Percentiles rank a stretch among this genome's conserved stretches.
Evolutionary conservation across 2,329 filamentous ascomycete species (phyloP).

Genomic region (Ophiostoma populinum): DNA sequence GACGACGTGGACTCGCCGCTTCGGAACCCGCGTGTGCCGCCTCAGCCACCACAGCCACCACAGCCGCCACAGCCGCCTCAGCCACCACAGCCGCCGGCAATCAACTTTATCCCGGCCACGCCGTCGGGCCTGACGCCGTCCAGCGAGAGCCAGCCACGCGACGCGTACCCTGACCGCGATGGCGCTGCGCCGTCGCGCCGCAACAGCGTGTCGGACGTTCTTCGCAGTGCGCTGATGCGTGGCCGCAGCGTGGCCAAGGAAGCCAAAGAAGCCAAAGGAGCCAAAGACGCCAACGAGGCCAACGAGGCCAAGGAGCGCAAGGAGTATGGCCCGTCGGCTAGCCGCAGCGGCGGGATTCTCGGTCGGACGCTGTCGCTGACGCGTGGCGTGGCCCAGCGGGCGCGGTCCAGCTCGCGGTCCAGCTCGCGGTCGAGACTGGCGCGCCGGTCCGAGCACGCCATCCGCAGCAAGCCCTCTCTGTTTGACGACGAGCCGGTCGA

Average conservation of each 20-base stretch:
- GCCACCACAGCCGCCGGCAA: constrained; percentile 32
- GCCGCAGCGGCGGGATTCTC: constrained; percentile 26
- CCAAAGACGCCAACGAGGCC: too few species aligned
- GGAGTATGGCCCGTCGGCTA: constrained; percentile 24
- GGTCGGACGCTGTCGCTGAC: constrained; percentile 36
- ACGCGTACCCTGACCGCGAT: constrained; percentile 34
- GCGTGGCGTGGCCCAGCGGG: constrained; percentile 7
- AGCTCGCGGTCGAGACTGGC: constrained; percentile 11
- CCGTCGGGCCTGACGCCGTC: constrained; percentile 41
- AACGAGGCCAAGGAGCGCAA: not conserved
- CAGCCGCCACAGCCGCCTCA: too few species aligned
- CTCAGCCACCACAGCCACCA: constrained; percentile 33
- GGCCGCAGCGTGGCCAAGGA: constrained; percentile 15
- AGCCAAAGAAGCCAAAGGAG: too few species aligned
- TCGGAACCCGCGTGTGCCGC: constrained; percentile 42
- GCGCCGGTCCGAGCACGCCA: too few species aligned
- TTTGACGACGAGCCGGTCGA: constrained; percentile 31
- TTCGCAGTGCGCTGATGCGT: constrained; percentile 26
- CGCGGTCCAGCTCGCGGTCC: constrained; percentile 1
- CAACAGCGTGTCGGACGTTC: constrained; percentile 32
- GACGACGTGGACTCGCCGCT: constrained; percentile 44
- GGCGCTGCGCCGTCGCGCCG: constrained; percentile 15
- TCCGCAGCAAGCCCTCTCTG: constrained; percentile 15
- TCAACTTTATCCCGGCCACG: constrained; percentile 46
- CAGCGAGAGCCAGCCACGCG: constrained; percentile 33